Base-by-base conservation (phyloP, 306 rosid genomes). In the Acacia confusa region DNA sequence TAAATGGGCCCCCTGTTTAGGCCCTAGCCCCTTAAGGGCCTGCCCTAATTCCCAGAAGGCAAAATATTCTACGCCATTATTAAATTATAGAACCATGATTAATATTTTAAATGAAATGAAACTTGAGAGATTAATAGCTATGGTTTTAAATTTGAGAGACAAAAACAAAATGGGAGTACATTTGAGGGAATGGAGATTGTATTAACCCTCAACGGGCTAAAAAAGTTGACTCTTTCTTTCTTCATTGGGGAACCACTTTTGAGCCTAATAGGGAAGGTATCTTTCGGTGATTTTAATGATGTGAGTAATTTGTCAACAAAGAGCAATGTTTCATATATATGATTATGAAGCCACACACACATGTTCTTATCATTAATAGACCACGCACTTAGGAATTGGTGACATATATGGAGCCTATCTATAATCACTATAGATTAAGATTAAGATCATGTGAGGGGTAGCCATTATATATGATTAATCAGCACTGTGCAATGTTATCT, bases 241-340 rank as follows among this genome's bases (percentile, higher is more conserved):
- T 36, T 14, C 17, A 47, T 3, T 17, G 10, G 52, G 81, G 86
- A 72, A 86, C 82, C 85, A 75, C 82, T 40, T 65, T 76, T 22
- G 16, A 17, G 43, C 24, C 34, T 36, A 48, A 30, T 55, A 79
- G 57, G 79, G 85, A 71, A 43, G 81, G 85, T 71, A 78, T 82
- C 90, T 92, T 92, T 92, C 94, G 97, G 97, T 90, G 97, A 84
- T 81, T 72, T 78, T 64, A 84, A 79, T 58, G 85, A 77, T 78
- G 87, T 81, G 66, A 77, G 79, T 80, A 81, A 73, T 76, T 82
- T 57, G 64, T 77, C 78, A 70, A 78, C 75, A 38, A 15, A 48
- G 66, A 71, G 36, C 79, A 71, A 77, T 52, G 45, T 64, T 70
- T 82, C 81, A 76, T 78, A 19, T 79, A 76, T 78, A 19, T 79